A percentile compares a stretch with the other conserved stretches of the same genome.
Conservation (phyloP, 1,139 yeast species). For the Zygosaccharomyces sapae region DNA sequence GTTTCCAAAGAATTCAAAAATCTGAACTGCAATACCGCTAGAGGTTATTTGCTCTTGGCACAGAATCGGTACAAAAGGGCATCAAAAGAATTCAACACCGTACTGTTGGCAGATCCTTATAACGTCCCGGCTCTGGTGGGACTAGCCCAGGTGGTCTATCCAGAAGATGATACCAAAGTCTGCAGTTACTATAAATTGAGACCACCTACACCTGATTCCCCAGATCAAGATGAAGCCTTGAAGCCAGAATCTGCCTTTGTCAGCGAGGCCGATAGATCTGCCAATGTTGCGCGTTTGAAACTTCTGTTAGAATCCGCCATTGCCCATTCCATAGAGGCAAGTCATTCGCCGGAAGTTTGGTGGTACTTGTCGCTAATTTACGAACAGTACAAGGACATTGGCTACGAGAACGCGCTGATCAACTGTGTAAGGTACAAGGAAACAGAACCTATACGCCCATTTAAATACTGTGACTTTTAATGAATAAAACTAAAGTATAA, state of each 20-base stretch:
- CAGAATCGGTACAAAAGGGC: constrained; percentile 42
- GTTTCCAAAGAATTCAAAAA: constrained; percentile 27
- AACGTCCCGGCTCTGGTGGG: constrained; percentile 65
- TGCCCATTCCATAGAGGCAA: constrained; percentile 45
- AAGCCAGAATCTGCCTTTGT: constrained; percentile 32
- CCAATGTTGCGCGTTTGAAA: constrained; percentile 64
- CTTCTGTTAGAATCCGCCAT: constrained; percentile 60
- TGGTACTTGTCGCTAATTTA: constrained; percentile 63
- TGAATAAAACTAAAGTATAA: not conserved
- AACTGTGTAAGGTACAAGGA: constrained; percentile 67
- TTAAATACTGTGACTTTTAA: constrained; percentile 30
- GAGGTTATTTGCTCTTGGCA: constrained; percentile 46
- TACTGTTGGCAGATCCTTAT: constrained; percentile 50
- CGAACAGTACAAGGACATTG: constrained; percentile 56
- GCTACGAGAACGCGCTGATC: constrained; percentile 57
- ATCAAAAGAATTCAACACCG: constrained; percentile 62
- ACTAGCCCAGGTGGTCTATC: constrained; percentile 52
- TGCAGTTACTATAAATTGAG: constrained; percentile 18
- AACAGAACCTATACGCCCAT: constrained; percentile 55
- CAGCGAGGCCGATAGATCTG: constrained; percentile 51
- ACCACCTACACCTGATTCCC: constrained; percentile 5
- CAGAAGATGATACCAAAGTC: constrained; percentile 19
- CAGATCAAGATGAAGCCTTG: not conserved
- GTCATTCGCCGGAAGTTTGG: constrained; percentile 67
- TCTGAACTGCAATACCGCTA: constrained; percentile 51